Evolutionary conservation across 495 filamentous ascomycete species (phyloP), one percentile per base, ranked within the genome.

Genomic region (Wilcoxina mikolae): DNA sequence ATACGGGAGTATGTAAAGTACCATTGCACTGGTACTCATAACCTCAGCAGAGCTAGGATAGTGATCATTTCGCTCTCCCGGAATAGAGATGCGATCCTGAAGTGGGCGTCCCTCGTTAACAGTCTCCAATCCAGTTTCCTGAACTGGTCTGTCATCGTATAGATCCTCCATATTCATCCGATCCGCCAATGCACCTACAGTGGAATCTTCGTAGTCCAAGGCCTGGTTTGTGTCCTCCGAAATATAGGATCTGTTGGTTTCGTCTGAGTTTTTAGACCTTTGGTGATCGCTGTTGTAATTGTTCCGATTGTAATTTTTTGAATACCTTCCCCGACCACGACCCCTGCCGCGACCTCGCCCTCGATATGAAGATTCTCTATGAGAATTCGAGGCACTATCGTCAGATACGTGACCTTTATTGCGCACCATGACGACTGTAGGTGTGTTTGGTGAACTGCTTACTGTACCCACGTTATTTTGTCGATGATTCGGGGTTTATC

Each of bases 391-490:
- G 3, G 46, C 2, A 49, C 46, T 12, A 18, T 49, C 46, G 46
- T 49, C 46, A 49, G 46, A 48, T 48, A 28, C 23, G 46, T 49
- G 46, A n/a, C n/a, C n/a, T 49, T 29, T 29, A 28, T 49, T 49
- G 46, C 46, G 46, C 46, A 49, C 46, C 46, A 49, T 49, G 46
- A 28, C 27, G 46, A 28, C 39, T 9, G 43, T n/a, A 29, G 46
- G 3, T 49, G 3, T 27, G 5, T 1, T 49, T 9, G 25, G 20
- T 49, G 3, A n/a, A 1, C 2, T 49, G 46, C 24, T 49, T 29
- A 49, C 24, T 49, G 46, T 49, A 11, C 46, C 46, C 24, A 49
- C 15, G 46, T 49, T 43, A 43, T 35, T 5, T 35, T 7, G 39
- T 43, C 39, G 39, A 43, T 7, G 5, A 35, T 43, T 10, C 17